Percentiles rank a stretch among this genome's conserved stretches.
Evolutionary conservation across 495 filamentous ascomycete species (phyloP).

Genomic region (Chlorociboria aeruginascens): DNA sequence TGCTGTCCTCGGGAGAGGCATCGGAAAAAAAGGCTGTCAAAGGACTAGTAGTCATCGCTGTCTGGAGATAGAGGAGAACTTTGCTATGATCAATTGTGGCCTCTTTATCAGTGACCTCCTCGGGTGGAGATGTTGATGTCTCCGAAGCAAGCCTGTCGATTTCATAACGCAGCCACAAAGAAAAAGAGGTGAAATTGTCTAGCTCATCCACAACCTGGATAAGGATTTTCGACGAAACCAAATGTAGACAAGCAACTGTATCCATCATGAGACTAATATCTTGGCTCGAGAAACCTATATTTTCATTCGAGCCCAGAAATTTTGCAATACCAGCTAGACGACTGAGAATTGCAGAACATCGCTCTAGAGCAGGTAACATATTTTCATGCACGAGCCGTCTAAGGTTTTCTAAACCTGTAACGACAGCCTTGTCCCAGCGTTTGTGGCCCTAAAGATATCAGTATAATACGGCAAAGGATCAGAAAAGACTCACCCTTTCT

Average conservation of each 20-base stretch:
- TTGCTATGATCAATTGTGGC: slow-evolving; percentile 40
- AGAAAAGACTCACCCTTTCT: slow-evolving; percentile 53
- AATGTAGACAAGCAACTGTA: slow-evolving; percentile 59
- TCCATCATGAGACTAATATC: slow-evolving; percentile 46
- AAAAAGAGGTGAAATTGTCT: slow-evolving; percentile 66
- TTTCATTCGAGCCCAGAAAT: slow-evolving; percentile 57
- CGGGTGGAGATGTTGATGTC: slow-evolving; percentile 27
- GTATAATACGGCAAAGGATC: slow-evolving; percentile 5
- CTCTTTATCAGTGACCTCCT: slow-evolving; percentile 43
- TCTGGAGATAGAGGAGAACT: slow-evolving; percentile 39
- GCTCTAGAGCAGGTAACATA: slow-evolving; percentile 75
- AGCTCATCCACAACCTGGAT: slow-evolving; percentile 64
- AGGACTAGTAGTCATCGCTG: slow-evolving; percentile 34
- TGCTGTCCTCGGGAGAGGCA: slow-evolving; percentile 20
- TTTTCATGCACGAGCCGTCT: slow-evolving; percentile 72
- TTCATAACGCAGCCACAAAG: slow-evolving; percentile 72
- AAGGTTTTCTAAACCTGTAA: slow-evolving; percentile 63
- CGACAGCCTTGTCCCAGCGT: slow-evolving; percentile 84
- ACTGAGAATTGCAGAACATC: slow-evolving; percentile 70
- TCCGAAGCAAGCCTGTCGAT: slow-evolving; percentile 53
- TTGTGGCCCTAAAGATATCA: slow-evolving; percentile 60
- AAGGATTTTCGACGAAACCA: slow-evolving; percentile 65
- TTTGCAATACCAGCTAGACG: slow-evolving; percentile 76
- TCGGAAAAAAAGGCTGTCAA: slow-evolving; percentile 28
- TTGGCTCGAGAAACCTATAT: slow-evolving; percentile 47